Evolutionary conservation across 2,329 filamentous ascomycete species (phyloP), one percentile per base, ranked within the genome.

Genomic region (Aspergillus sp.): DNA sequence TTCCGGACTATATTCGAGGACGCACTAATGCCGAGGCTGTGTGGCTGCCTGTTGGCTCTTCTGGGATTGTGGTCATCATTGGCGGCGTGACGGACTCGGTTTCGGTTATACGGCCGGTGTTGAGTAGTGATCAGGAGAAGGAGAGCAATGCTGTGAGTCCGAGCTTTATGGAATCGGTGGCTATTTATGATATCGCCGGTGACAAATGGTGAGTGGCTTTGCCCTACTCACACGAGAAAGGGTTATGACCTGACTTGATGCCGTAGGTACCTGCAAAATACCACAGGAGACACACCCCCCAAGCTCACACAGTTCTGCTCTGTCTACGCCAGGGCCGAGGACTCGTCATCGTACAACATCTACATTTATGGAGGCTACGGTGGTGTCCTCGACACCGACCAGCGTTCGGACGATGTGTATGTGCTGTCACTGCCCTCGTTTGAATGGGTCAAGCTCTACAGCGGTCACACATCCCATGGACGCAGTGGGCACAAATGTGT

Each of bases 11-110:
- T 3, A 73, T 87, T 6, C 67, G 73, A 4, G 80, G 80, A 1
- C 80, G 87, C 14, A 83, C 84, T 3, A 84, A 81, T 58, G 78
- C 85, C 0, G 85, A 87, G 52, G 73, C 87, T 1, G 84, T 87
- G 1, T 90, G 87, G 86, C 58, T 76, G 7, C 73, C 73, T 5
- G 68, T 73, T 0, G 68, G 70, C 1, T 60, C 68, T 1, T 60
- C 62, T 2, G 73, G 73, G 2, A 59, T 68, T 2, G 54, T 76
- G 3, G 62, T 76, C 6, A 68, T 66, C 3, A 68, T 76, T 33
- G 73, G 73, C 5, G 73, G 73, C 14, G 63, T 70, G 4, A 55
- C 63, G 1, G 43, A 70, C 11, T 64, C 68, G 1, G 58, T 58
- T 16, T 49, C 54, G 2, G 45, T 67, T 10, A 60, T 55, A 10